Base-by-base conservation (phyloP, 2,329 filamentous ascomycete genomes). In the Onygenales sp. region DNA sequence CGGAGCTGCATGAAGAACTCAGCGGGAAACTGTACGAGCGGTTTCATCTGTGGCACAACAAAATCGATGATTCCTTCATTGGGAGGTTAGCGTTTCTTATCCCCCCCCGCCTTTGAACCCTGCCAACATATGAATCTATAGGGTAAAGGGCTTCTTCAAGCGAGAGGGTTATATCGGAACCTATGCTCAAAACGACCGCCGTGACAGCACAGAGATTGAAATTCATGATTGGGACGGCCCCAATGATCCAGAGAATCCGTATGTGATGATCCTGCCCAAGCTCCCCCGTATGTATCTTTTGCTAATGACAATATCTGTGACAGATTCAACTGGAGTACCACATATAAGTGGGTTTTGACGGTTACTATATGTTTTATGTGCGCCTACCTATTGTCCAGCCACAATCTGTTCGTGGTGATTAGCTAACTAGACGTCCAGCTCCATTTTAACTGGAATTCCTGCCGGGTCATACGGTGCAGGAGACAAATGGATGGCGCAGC, bases 361-460 rank as follows among this genome's bases (percentile, higher is more conserved):
- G 53, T 74, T 7, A 67, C 73, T 3, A 64, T 71, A 3, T 74
- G 71, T 47, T 70, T 72, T 57, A 73, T 75, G 65, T 68, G 56
- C 7, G 57, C n/a, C 21, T 9, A 31, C 9, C 17, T 21, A 44
- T 37, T 36, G 10, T 3, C 33, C 51, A 10, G 33, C 14, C 37
- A 21, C 14, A 32, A 21, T 42, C 33, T 21, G 10, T 42, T 42
- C 9, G 21, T 21, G 17, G 14, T 33, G 3, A 43, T 42, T 42
- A 36, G 13, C 42, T 27, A 27, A 27, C n/a, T 44, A 9, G 14
- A 45, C 39, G 51, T 51, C 36, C 37, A 67, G 66, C 11, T 73
- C 70, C 3, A 70, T 74, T 48, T 54, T 73, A 4, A 72, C 70
- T 0, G 69, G 70, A 33, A 58, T 74, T 1, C 70, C 70, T 0